Percentiles rank a stretch among this genome's conserved stretches.
phyloP scores from a whole-genome alignment of 2,329 filamentous ascomycete genomes.

The Talaromyces sp. region DNA sequence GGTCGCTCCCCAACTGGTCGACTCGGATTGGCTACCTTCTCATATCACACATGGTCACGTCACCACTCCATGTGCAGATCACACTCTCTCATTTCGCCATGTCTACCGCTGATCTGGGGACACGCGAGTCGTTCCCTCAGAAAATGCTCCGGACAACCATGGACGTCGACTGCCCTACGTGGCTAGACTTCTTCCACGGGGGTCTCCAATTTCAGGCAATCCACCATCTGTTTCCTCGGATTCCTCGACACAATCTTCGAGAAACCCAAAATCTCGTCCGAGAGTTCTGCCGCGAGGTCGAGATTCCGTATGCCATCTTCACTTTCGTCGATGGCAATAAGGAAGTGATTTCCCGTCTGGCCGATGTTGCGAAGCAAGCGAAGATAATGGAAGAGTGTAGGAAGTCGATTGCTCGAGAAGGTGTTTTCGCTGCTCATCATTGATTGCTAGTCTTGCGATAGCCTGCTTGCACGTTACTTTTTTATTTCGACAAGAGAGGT shows the following conservation, averaged over 20 bases:
- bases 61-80: conserved; percentile 83
- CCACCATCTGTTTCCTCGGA: conserved; percentile 78
- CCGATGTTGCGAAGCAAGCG: conserved; percentile 76
- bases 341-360: conserved; percentile 71
- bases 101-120: conserved; percentile 82
- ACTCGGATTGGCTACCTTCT: conserved; percentile 71
- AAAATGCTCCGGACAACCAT: conserved; percentile 90
- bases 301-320: conserved; percentile 80
- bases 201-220: conserved; percentile 87
- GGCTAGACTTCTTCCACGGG: conserved; percentile 86
- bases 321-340: conserved; percentile 82
- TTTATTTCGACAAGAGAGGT: too few species aligned
- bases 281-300: conserved; percentile 77
- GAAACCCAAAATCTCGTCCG: conserved; percentile 70
- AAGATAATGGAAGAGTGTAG: conserved; percentile 74
- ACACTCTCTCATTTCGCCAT: conserved; percentile 91
- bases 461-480: not conserved
- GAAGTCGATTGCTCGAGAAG: conserved; percentile 31
- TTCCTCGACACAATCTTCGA: conserved; percentile 81
- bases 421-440: conserved; percentile 3
- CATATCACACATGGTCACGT: conserved; percentile 75
- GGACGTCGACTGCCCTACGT: conserved; percentile 83
- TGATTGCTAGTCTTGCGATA: not conserved
- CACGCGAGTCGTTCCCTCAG: conserved; percentile 81
- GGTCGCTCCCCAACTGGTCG: conserved; percentile 64